These are phyloP conservation scores for Cordyceps sp. DNA, from an alignment of 2,329 filamentous ascomycete genomes.

Conservation along the genomic window DNA sequence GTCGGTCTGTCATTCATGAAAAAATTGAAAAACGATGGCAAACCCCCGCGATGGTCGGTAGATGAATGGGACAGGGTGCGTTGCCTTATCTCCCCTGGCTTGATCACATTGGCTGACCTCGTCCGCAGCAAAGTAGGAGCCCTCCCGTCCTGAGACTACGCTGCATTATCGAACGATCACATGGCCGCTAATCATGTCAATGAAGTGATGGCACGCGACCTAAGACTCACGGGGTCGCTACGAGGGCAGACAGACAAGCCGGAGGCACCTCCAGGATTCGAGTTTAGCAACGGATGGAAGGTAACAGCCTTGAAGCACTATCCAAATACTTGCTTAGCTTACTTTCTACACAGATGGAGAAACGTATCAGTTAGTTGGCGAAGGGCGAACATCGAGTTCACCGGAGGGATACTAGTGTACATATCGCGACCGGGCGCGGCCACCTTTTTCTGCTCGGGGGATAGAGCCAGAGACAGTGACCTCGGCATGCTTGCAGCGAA, in stretches of 20 bases:
- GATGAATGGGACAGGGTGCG: constrained; percentile 48
- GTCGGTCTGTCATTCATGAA: constrained; percentile 39
- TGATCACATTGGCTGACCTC: constrained; percentile 10
- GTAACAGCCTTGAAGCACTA: constrained; percentile 19
- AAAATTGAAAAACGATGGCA: constrained; percentile 42
- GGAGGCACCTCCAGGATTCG: constrained; percentile 40
- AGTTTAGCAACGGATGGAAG: constrained; percentile 47
- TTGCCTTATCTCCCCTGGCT: constrained; percentile 1
- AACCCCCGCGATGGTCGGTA: constrained; percentile 40
- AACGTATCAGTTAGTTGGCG: constrained; percentile 8
- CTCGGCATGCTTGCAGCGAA: too few relatives aligned
- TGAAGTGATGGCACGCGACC: constrained; percentile 49
- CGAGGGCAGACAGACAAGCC: constrained; percentile 41
- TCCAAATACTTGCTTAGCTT: neutral
- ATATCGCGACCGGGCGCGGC: too few relatives aligned
- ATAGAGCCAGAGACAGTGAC: too few relatives aligned
- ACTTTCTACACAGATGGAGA: constrained; percentile 27
- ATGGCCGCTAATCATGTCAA: constrained; percentile 1
- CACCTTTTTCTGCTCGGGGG: too few relatives aligned
- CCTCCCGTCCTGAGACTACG: neutral
- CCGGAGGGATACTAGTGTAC: too few relatives aligned
- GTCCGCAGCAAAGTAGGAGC: constrained; percentile 34
- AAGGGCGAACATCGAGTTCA: neutral
- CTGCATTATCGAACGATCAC: too few relatives aligned
- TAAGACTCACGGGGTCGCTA: constrained; percentile 39